phyloP scores from a whole-genome alignment of 2,329 filamentous ascomycete species.

The Mycogone perniciosa region DNA sequence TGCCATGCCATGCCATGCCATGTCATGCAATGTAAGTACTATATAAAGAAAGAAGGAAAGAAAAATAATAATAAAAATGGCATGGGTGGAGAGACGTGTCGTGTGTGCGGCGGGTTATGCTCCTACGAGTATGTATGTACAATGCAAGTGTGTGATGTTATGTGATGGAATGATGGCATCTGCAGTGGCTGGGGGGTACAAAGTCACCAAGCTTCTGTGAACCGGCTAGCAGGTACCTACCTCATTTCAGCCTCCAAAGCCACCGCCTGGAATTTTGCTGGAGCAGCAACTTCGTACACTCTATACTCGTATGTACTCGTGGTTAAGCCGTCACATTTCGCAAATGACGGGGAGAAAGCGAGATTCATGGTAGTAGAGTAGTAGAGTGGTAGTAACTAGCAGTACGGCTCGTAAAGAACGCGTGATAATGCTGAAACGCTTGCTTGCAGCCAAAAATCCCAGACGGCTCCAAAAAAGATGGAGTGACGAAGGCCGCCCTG shows the following conservation, averaged over 20 bases:
- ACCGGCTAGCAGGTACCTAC: background rate
- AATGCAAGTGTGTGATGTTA: too few relatives aligned
- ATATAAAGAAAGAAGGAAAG: too few relatives aligned
- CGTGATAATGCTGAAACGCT: background rate
- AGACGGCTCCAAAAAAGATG: background rate
- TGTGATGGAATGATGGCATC: background rate
- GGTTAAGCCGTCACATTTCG: constrained; percentile 5
- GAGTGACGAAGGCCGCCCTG: too few relatives aligned
- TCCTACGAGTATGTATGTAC: too few relatives aligned
- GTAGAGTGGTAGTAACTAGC: too few relatives aligned
- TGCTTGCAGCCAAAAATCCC: background rate
- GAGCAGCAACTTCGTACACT: background rate
- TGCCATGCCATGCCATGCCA: too few relatives aligned
- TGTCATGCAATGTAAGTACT: too few relatives aligned
- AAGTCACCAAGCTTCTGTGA: background rate
- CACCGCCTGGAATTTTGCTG: background rate
- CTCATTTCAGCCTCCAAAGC: background rate
- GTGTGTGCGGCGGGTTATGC: too few relatives aligned
- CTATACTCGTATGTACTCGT: background rate
- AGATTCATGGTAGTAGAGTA: constrained; percentile 3
- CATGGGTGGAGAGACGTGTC: too few relatives aligned
- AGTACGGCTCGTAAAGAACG: background rate
- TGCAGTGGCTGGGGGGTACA: background rate
- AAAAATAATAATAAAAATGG: too few relatives aligned
- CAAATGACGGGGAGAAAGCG: constrained; percentile 4